Base-by-base conservation (phyloP, 306 rosid genomes). In the Biancaea sappan region DNA sequence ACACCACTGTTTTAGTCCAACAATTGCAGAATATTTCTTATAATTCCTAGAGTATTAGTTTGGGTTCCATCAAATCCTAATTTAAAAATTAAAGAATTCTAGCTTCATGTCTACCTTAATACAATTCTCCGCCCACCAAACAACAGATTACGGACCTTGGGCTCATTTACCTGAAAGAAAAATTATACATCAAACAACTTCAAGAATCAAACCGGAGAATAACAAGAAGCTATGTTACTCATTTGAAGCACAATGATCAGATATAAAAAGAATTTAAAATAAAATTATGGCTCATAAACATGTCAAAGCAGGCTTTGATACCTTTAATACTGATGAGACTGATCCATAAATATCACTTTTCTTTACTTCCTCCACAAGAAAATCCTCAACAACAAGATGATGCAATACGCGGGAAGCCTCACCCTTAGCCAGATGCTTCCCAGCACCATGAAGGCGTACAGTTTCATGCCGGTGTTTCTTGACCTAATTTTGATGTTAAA, bases 331-430 rank as follows among this genome's bases (percentile, higher is more conserved):
- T 72, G 99, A 94, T 44, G 99, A 94, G 41, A 92, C 88, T 58
- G 97, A 94, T 67, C 97, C 96, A 82, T 94, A 94, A 80, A 82
- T 7, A 82, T 94, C 99, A 69, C 92, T 92, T 87, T 94, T 94
- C 89, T 86, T 94, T 59, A 88, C 97, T 82, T 92, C 96, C 87
- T 94, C 99, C 72, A 67, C 79, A 71, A 92, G 87, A 81, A 90
- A 81, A 74, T 87, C 88, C 82, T 87, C 93, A 24, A 77, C 78
- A 65, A 94, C 99, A 84, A 94, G 96, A 87, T 88, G 87, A 63
- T 86, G 97, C 84, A 94, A 80, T 60, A 94, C 77, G 48, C 99
- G 94, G 52, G 95, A 90, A 83, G 97, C 99, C 85, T 94, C 99
- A 56, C 95, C 89, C 84, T 92, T 94, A 28, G 87, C 79, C 41